Conservation (phyloP, 2,329 filamentous ascomycete species). For the Dactylellina haptotyla region DNA sequence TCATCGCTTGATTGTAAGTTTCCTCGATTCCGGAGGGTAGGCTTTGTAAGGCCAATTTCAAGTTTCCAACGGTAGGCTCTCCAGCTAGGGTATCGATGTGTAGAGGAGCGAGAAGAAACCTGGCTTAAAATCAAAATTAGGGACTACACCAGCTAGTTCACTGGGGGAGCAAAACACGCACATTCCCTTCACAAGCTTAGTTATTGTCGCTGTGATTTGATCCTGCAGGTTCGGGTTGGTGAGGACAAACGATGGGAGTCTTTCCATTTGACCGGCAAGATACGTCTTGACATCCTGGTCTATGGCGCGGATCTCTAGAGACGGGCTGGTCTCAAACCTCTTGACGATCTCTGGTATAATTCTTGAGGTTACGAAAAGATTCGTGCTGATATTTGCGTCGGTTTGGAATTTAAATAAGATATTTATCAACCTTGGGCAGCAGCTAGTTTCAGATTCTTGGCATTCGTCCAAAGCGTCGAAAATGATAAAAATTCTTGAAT, state of each 20-base stretch:
- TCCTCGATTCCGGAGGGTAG: no score
- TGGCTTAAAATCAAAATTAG: no score
- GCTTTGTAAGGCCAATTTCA: background rate
- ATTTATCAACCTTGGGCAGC: background rate
- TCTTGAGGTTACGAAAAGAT: background rate
- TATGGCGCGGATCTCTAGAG: background rate
- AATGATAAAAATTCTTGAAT: conserved; percentile 26
- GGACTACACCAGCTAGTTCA: no score
- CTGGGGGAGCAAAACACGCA: background rate
- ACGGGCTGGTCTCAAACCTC: background rate
- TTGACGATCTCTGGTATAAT: background rate
- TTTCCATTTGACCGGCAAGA: background rate
- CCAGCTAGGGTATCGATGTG: background rate
- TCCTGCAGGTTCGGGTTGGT: background rate
- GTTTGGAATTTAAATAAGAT: background rate
- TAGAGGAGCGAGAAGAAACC: no score
- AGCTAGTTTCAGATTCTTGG: conserved; percentile 4
- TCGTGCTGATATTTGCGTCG: background rate
- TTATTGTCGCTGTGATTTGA: background rate
- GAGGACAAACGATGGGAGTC: background rate
- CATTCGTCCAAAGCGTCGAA: conserved; percentile 41
- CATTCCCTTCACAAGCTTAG: background rate
- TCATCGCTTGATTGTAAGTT: background rate
- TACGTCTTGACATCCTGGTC: background rate
- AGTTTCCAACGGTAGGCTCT: background rate